Evolutionary conservation across 768 basidiomycete genomes (phyloP).

Genomic region (Lanmaoa pseudosensibilis): DNA sequence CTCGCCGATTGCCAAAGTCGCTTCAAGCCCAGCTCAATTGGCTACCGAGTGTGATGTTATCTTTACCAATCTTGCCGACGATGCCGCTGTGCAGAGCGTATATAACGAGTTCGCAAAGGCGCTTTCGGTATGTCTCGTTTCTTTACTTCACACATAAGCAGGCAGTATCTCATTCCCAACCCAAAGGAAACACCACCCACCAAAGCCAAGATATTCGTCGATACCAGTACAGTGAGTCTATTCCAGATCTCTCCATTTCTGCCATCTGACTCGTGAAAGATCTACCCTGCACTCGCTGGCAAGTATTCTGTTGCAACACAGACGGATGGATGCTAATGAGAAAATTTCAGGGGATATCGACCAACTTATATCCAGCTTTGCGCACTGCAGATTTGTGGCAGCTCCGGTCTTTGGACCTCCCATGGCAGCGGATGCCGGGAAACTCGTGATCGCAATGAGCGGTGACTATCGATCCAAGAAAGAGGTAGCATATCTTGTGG

Average conservation of each 20-base stretch:
- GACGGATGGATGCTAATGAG: background rate
- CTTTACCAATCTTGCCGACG: conserved; percentile 71
- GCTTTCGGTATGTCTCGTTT: conserved; percentile 45
- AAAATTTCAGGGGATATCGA: conserved; percentile 63
- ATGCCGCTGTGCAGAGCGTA: conserved; percentile 63
- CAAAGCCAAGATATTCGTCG: conserved; percentile 74
- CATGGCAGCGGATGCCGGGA: conserved; percentile 58
- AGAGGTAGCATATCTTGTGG: conserved; percentile 70
- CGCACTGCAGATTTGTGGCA: conserved; percentile 64
- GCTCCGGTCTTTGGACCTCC: conserved; percentile 81
- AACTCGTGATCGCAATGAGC: conserved; percentile 73
- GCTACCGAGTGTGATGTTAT: conserved; percentile 70
- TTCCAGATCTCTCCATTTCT: background rate
- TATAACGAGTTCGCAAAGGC: conserved; percentile 61
- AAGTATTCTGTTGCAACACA: conserved; percentile 3
- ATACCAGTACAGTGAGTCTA: conserved; percentile 75
- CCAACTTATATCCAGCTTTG: conserved; percentile 54
- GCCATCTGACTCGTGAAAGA: conserved; percentile 35
- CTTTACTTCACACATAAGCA: background rate
- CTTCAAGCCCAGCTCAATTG: conserved; percentile 56
- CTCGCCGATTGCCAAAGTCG: conserved; percentile 51
- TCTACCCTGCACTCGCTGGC: conserved; percentile 56
- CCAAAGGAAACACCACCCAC: conserved; percentile 41
- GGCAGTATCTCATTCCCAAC: background rate
- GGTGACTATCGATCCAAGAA: conserved; percentile 85